phyloP scores from a whole-genome alignment of 78 protist genomes.

The Bodo saltans region DNA sequence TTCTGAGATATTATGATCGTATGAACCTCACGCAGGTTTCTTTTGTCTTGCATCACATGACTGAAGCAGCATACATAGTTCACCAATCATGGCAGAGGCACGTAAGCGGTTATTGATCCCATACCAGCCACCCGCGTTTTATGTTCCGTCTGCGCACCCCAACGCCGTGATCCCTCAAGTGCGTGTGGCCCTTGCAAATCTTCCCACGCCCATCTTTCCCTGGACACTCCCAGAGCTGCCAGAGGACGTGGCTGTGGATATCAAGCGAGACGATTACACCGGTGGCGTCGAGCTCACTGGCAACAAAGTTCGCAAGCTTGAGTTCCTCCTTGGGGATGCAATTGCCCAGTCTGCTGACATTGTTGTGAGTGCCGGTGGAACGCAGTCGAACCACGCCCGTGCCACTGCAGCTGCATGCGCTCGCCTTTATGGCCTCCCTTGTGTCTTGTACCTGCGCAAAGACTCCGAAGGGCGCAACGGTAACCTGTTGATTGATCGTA shows the following conservation, averaged over 20 bases:
- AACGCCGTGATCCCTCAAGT: no score
- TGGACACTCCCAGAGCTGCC: not conserved
- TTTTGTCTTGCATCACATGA: no score
- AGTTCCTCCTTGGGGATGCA: not conserved
- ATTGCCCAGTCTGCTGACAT: not conserved
- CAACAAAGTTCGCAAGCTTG: not conserved
- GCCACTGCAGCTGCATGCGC: not conserved
- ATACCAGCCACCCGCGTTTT: no score
- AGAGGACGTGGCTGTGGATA: not conserved
- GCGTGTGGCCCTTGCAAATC: not conserved
- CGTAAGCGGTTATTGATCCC: no score
- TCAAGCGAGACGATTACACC: not conserved
- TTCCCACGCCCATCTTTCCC: not conserved
- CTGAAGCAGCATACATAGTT: no score
- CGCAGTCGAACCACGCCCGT: not conserved
- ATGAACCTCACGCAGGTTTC: no score
- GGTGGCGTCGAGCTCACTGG: not conserved
- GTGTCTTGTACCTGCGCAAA: not conserved
- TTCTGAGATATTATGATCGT: no score
- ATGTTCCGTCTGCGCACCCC: no score
- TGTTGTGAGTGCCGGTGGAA: not conserved
- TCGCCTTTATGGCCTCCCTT: not conserved
- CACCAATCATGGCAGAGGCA: no score
- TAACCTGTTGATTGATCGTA: not conserved
- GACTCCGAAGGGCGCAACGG: not conserved